These are phyloP conservation scores for Zygosaccharomyces rouxii DNA, from an alignment of 805 yeast species.

Conservation along the genomic window DNA sequence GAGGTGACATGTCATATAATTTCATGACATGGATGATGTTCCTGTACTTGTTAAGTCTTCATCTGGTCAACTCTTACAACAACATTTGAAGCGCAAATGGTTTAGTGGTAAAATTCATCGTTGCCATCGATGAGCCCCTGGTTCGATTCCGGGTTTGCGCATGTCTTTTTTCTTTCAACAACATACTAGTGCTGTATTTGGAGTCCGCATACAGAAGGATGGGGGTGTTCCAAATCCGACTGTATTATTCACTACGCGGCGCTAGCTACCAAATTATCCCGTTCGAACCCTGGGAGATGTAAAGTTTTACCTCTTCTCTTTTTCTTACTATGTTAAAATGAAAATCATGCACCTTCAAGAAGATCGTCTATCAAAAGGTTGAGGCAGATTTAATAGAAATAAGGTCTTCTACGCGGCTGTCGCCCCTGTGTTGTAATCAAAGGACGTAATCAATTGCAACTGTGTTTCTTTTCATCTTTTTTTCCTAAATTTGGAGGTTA, in stretches of 20 bases:
- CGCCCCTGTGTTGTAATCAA: background rate
- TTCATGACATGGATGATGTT: too few species aligned
- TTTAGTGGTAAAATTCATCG: slow-evolving; percentile 37
- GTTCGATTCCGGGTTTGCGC: slow-evolving; percentile 37
- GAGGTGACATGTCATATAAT: too few species aligned
- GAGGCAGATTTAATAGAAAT: background rate
- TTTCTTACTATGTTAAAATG: background rate
- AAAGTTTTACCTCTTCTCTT: too few species aligned
- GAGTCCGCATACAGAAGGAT: slow-evolving; percentile 26
- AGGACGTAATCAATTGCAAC: background rate
- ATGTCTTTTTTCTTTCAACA: slow-evolving; percentile 11
- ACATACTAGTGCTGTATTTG: slow-evolving; percentile 17
- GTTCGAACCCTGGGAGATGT: too few species aligned
- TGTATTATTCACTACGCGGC: too few species aligned
- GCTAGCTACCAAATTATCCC: too few species aligned
- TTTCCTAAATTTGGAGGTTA: background rate
- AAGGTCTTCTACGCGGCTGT: background rate
- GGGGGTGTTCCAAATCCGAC: too few species aligned
- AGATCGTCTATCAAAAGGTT: background rate
- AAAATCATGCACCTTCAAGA: background rate
- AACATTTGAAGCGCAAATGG: slow-evolving; percentile 37
- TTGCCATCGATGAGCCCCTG: slow-evolving; percentile 39
- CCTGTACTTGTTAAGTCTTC: too few species aligned
- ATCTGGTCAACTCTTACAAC: too few species aligned
- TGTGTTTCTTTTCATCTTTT: background rate